phyloP scores from a whole-genome alignment of 257 asterid species.

The Solanum peruvianum region DNA sequence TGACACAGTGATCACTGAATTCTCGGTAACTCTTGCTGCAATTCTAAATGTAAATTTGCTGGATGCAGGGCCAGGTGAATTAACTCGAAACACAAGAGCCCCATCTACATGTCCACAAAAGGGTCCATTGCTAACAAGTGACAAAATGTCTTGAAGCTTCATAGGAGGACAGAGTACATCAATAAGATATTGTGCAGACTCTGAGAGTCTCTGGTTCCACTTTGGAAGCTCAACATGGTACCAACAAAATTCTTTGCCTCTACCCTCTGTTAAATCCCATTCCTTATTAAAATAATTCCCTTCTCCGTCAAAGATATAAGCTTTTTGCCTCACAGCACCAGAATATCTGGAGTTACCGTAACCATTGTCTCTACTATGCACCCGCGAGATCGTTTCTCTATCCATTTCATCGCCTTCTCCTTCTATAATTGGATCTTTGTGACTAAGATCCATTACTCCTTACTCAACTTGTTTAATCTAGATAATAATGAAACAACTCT shows the following conservation, averaged over 20 bases:
- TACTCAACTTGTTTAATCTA: neutral
- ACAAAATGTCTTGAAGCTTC: constrained; percentile 91
- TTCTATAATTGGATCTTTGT: constrained; percentile 9
- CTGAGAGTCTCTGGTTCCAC: constrained; percentile 66
- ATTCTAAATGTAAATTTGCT: constrained; percentile 73
- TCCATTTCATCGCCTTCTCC: constrained; percentile 44
- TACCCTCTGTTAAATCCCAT: constrained; percentile 77
- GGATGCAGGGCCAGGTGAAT: constrained; percentile 85
- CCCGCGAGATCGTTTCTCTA: constrained; percentile 14
- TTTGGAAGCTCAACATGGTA: constrained; percentile 94
- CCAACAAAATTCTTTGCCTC: constrained; percentile 94
- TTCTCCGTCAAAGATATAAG: constrained; percentile 85
- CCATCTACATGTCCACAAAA: constrained; percentile 90
- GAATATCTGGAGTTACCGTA: constrained; percentile 19
- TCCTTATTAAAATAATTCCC: constrained; percentile 76
- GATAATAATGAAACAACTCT: neutral
- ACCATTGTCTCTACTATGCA: constrained; percentile 2
- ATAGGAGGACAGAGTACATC: constrained; percentile 86
- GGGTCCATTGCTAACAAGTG: constrained; percentile 87
- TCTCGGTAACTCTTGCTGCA: constrained; percentile 80
- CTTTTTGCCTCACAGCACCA: constrained; percentile 56
- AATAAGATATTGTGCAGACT: constrained; percentile 78
- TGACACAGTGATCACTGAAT: constrained; percentile 85
- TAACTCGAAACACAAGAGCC: constrained; percentile 90
- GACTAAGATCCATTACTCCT: constrained; percentile 41